A percentile compares a stretch with the other conserved stretches of the same genome.
Evolutionary conservation across 192 early-diverging fungal genomes (phyloP).

Genomic region (Backusella tuberculispora): DNA sequence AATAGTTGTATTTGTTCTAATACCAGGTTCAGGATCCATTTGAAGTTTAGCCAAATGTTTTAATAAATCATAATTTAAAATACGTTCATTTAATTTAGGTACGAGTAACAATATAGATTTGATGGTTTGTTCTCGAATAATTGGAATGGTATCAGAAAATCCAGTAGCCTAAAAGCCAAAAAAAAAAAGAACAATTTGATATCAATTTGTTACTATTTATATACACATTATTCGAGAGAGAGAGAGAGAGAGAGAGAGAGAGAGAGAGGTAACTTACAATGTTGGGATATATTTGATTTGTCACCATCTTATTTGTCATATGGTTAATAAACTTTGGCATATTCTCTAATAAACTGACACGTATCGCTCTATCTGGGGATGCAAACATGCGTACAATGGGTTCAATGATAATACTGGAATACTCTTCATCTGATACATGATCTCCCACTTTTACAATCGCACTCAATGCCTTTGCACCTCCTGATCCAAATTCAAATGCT

Average conservation of each 20-base stretch:
- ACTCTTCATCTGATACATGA: slow-evolving; percentile 73
- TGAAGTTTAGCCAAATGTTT: slow-evolving; percentile 89
- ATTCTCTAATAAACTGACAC: slow-evolving; percentile 85
- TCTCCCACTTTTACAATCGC: slow-evolving; percentile 88
- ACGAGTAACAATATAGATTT: slow-evolving; percentile 80
- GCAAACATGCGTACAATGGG: slow-evolving; percentile 86
- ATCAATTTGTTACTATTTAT: background rate
- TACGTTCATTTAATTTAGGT: slow-evolving; percentile 72
- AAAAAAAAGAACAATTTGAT: background rate
- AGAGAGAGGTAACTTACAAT: slow-evolving; percentile 53
- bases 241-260: background rate
- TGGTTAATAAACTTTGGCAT: slow-evolving; percentile 72
- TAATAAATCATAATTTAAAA: slow-evolving; percentile 85
- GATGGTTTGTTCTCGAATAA: slow-evolving; percentile 91
- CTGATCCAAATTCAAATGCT: slow-evolving; percentile 78
- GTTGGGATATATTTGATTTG: slow-evolving; percentile 86
- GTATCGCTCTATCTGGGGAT: slow-evolving; percentile 83
- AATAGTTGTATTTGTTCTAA: slow-evolving; percentile 95
- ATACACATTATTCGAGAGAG: background rate
- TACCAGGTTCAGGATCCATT: slow-evolving; percentile 91
- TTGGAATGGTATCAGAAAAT: slow-evolving; percentile 84
- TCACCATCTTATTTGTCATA: slow-evolving; percentile 68
- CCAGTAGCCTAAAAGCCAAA: slow-evolving; percentile 64
- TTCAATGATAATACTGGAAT: slow-evolving; percentile 68
- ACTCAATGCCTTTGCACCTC: slow-evolving; percentile 71